phyloP scores from a whole-genome alignment of 2,329 filamentous ascomycete species.

The Lasiodiplodia citricola region DNA sequence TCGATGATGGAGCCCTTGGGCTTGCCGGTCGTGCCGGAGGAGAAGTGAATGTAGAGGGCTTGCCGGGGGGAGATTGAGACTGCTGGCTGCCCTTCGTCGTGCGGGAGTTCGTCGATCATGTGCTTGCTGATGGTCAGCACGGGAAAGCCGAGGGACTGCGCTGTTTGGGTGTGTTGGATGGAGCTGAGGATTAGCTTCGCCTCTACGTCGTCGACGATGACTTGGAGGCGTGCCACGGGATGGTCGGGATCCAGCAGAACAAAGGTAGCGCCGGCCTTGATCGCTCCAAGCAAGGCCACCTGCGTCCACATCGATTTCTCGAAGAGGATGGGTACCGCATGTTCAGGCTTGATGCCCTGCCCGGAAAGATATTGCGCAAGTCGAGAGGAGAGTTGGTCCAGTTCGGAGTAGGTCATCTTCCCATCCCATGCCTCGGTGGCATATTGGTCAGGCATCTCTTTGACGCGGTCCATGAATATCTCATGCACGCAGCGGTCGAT shows the following conservation, averaged over 20 bases:
- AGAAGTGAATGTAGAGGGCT: neutral
- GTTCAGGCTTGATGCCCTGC: conserved; percentile 28
- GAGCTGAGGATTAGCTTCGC: neutral
- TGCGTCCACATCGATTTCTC: conserved; percentile 34
- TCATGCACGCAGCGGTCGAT: conserved; percentile 52
- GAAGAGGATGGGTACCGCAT: neutral
- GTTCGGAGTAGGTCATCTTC: conserved; percentile 52
- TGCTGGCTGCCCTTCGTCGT: neutral
- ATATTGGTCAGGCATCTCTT: conserved; percentile 43
- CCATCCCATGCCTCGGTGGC: conserved; percentile 61
- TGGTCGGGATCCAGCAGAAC: conserved; percentile 38
- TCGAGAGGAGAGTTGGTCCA: conserved; percentile 40
- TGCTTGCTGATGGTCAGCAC: too few species aligned
- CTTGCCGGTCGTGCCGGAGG: neutral
- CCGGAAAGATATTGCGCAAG: conserved; percentile 48
- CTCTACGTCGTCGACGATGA: neutral
- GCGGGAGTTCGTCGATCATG: neutral
- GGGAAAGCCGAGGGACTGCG: neutral
- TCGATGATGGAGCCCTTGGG: neutral
- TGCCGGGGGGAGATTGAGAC: neutral
- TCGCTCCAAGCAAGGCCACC: conserved; percentile 42
- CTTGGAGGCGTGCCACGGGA: neutral
- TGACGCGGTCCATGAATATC: conserved; percentile 50
- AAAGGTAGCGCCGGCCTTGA: conserved; percentile 37
- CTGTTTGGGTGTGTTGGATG: neutral